A percentile compares a stretch with the other conserved stretches of the same genome.
These are phyloP conservation scores for Solanum virginianum DNA, from an alignment of 257 asterid genomes.

Conservation along the genomic window DNA sequence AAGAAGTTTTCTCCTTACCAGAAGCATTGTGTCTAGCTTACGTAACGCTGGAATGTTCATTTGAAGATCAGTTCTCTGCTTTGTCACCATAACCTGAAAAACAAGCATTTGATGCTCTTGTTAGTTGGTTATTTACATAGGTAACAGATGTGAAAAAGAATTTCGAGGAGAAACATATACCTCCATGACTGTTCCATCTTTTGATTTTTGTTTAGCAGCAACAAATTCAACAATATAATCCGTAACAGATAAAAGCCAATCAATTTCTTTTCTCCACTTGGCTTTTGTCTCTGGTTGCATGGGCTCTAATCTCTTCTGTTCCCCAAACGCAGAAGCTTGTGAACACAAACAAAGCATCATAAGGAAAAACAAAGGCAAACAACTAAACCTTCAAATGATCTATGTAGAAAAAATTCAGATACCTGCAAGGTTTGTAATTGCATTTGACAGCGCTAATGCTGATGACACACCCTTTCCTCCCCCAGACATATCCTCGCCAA, in stretches of 20 bases:
- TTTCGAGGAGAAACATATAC: slow-evolving; percentile 4
- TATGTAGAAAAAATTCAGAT: neutral
- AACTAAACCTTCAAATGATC: neutral
- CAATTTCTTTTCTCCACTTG: slow-evolving; percentile 83
- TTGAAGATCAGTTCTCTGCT: slow-evolving; percentile 63
- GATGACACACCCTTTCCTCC: slow-evolving; percentile 97
- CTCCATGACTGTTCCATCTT: slow-evolving; percentile 71
- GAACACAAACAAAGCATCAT: neutral
- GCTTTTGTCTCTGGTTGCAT: slow-evolving; percentile 64
- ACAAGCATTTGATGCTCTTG: neutral
- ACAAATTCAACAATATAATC: slow-evolving; percentile 87
- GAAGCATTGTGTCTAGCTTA: slow-evolving; percentile 72
- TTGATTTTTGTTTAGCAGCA: slow-evolving; percentile 58
- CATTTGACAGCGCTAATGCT: slow-evolving; percentile 87
- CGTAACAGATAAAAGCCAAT: slow-evolving; percentile 86
- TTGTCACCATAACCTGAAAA: slow-evolving; percentile 64
- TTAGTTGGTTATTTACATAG: neutral
- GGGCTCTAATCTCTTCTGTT: slow-evolving; percentile 74
- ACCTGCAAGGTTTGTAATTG: slow-evolving; percentile 92
- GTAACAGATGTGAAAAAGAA: neutral
- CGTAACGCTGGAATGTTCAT: slow-evolving; percentile 79
- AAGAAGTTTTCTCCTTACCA: slow-evolving; percentile 27
- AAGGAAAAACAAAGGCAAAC: neutral
- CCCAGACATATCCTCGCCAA: slow-evolving; percentile 98
- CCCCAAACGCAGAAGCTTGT: slow-evolving; percentile 81